Conservation (phyloP, 345 rosid species). For the Populus nigra region DNA sequence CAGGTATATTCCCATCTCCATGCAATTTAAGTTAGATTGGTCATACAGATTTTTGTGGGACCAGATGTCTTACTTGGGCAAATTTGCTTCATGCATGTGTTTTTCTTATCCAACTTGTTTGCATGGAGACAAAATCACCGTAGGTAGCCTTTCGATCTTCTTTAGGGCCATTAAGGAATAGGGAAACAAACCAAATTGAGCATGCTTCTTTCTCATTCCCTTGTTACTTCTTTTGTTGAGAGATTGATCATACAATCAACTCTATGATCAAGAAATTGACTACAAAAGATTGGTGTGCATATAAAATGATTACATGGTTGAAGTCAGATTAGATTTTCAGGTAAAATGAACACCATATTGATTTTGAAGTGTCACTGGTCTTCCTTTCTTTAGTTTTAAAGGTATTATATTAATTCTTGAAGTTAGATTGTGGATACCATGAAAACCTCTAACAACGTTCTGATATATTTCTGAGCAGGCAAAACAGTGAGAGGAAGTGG, state of each 20-base stretch:
- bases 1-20: conserved; percentile 56
- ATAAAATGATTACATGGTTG: too few relatives aligned
- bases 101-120: conserved; percentile 19
- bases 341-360: too few relatives aligned
- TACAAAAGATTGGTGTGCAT: too few relatives aligned
- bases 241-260: too few relatives aligned
- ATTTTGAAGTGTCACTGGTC: background rate
- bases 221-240: too few relatives aligned
- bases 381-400: background rate
- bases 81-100: background rate
- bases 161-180: background rate
- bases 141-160: conserved; percentile 16
- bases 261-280: too few relatives aligned
- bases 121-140: conserved; percentile 16
- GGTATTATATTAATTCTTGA: too few relatives aligned
- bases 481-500: conserved; percentile 13
- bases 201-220: too few relatives aligned
- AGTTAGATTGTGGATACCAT: background rate
- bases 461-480: conserved; percentile 19
- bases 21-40: background rate
- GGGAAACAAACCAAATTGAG: background rate
- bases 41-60: background rate
- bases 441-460: background rate
- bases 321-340: too few relatives aligned
- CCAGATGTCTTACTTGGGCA: conserved; percentile 6